phyloP scores from a whole-genome alignment of 768 basidiomycete species.

The Calocera viscosa region DNA sequence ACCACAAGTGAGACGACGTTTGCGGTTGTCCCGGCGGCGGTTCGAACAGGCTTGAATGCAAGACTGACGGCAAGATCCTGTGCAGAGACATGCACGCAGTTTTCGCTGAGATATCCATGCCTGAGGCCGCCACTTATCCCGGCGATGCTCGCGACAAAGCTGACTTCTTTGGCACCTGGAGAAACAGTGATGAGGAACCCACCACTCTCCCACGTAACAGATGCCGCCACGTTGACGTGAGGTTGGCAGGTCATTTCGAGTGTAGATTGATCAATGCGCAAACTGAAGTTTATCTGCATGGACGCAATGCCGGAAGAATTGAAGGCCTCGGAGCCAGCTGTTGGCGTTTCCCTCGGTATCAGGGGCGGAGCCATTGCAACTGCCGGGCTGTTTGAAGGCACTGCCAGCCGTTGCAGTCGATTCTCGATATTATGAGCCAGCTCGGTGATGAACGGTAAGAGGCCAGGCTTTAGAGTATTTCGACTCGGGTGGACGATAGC shows the following conservation, averaged over 20 bases:
- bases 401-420: slow-evolving; percentile 38
- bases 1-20: slow-evolving; percentile 59
- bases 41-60: slow-evolving; percentile 45
- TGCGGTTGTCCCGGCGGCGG: slow-evolving; percentile 27
- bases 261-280: slow-evolving; percentile 82
- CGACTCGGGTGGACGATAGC: slow-evolving; percentile 79
- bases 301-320: slow-evolving; percentile 28
- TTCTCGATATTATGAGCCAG: slow-evolving; percentile 56
- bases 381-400: slow-evolving; percentile 22
- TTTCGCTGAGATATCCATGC: slow-evolving; percentile 34
- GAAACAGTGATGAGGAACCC: slow-evolving; percentile 73
- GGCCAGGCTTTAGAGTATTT: slow-evolving; percentile 67
- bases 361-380: slow-evolving; percentile 25
- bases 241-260: slow-evolving; percentile 80
- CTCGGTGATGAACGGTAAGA: slow-evolving; percentile 76
- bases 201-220: slow-evolving; percentile 86
- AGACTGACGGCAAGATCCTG: slow-evolving; percentile 66
- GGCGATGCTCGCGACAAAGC: slow-evolving; percentile 66
- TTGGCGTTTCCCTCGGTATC: slow-evolving; percentile 14
- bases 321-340: slow-evolving; percentile 9
- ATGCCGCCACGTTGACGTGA: slow-evolving; percentile 83
- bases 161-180: slow-evolving; percentile 56
- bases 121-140: slow-evolving; percentile 71
- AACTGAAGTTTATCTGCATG: slow-evolving; percentile 68
- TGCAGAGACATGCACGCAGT: slow-evolving; percentile 50